phyloP scores from a whole-genome alignment of 371 early-diverging fungal species.

The Choanephora cucurbitarum region DNA sequence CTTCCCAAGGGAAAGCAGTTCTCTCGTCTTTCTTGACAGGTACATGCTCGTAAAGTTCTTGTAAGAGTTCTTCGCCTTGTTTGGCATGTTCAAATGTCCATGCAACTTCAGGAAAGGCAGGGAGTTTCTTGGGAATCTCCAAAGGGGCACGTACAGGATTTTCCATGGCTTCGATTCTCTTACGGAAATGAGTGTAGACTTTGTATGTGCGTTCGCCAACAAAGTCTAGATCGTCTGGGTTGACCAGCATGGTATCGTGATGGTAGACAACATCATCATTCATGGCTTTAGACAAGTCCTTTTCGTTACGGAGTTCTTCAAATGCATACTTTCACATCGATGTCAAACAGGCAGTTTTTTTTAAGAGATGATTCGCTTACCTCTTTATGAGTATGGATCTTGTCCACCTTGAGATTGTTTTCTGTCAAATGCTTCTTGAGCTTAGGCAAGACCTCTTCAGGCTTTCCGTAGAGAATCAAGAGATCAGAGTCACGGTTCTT shows the following conservation, averaged over 20 bases:
- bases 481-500: conserved; percentile 17
- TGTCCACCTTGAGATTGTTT: conserved; percentile 10
- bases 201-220: conserved; percentile 23
- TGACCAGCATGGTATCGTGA: conserved; percentile 23
- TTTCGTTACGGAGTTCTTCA: conserved; percentile 32
- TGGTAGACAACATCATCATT: conserved; percentile 8
- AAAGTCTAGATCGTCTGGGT: conserved; percentile 33
- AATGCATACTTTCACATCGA: conserved; percentile 27
- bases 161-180: conserved; percentile 31
- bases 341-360: too few relatives aligned
- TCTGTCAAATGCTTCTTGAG: conserved; percentile 16
- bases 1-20: conserved; percentile 43
- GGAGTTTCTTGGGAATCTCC: conserved; percentile 16
- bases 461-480: conserved; percentile 25
- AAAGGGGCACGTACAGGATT: conserved; percentile 17
- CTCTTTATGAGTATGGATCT: conserved; percentile 33
- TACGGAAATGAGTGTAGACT: conserved; percentile 37
- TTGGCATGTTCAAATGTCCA: conserved; percentile 8
- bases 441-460: conserved; percentile 25
- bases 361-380: conserved; percentile 17
- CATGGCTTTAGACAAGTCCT: conserved; percentile 14
- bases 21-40: conserved; percentile 19
- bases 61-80: conserved; percentile 1
- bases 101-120: conserved; percentile 15
- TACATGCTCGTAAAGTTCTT: conserved; percentile 13